A percentile compares a stretch with the other conserved stretches of the same genome.
Evolutionary conservation across 495 filamentous ascomycete species (phyloP).

Genomic region (Penicillium maclennaniae): DNA sequence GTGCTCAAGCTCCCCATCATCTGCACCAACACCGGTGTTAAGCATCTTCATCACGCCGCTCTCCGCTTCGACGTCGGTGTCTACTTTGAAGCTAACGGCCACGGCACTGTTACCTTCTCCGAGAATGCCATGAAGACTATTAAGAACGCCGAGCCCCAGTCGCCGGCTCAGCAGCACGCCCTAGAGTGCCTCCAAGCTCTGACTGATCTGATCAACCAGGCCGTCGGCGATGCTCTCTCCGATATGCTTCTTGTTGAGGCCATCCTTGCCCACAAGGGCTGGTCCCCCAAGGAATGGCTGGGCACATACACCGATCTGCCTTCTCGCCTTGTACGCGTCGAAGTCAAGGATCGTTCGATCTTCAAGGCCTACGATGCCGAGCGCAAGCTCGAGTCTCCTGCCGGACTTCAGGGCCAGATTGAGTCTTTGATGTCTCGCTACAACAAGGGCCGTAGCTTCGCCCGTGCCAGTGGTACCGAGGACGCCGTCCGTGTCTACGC

Average conservation of each 20-base stretch:
- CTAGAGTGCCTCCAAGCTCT: conserved; percentile 78
- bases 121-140: conserved; percentile 73
- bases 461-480: conserved; percentile 89
- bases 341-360: conserved; percentile 78
- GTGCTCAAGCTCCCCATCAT: conserved; percentile 84
- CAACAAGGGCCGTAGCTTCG: conserved; percentile 85
- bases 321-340: conserved; percentile 88
- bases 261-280: conserved; percentile 91
- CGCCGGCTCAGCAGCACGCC: conserved; percentile 81
- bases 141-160: conserved; percentile 73
- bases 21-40: conserved; percentile 94
- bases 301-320: conserved; percentile 92
- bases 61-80: conserved; percentile 88
- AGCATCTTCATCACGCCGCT: conserved; percentile 94
- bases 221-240: conserved; percentile 91
- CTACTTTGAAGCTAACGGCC: conserved; percentile 98
- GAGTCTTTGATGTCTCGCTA: conserved; percentile 85
- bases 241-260: conserved; percentile 96
- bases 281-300: conserved; percentile 88
- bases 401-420: conserved; percentile 76
- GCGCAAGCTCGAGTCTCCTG: conserved; percentile 74
- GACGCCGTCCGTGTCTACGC: conserved; percentile 96
- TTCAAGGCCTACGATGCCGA: conserved; percentile 92
- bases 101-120: conserved; percentile 95
- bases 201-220: conserved; percentile 91